Conservation (phyloP, 257 asterid species). For the Nicotiana obtusifolia region DNA sequence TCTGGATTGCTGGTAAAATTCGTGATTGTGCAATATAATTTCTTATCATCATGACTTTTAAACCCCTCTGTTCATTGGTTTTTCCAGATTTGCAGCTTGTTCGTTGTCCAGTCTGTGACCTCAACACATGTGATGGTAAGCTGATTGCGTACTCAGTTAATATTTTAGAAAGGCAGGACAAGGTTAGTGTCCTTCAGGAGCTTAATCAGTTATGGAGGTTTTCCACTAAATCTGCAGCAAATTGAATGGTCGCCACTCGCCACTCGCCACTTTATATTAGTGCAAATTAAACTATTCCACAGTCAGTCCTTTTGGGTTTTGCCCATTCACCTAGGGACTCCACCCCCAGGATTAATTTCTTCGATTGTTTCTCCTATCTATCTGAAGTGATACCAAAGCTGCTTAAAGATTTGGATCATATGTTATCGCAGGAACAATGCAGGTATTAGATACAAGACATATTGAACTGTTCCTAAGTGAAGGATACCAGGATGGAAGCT, state of each 20-base stretch:
- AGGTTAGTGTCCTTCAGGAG: background rate
- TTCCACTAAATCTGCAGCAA: background rate
- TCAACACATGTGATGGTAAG: slow-evolving; percentile 91
- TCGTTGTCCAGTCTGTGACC: slow-evolving; percentile 92
- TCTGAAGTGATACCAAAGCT: background rate
- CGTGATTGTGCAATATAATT: background rate
- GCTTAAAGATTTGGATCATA: background rate
- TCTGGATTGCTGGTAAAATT: slow-evolving; percentile 92
- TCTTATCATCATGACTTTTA: slow-evolving; percentile 1
- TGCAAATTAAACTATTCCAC: background rate
- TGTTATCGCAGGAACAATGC: slow-evolving; percentile 83
- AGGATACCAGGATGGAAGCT: slow-evolving; percentile 63
- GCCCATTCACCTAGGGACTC: background rate
- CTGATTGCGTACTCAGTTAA: background rate
- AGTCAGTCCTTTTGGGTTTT: background rate
- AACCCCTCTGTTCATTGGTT: slow-evolving; percentile 5
- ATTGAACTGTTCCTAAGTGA: slow-evolving; percentile 69
- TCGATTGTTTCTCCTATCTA: background rate
- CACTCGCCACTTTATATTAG: background rate
- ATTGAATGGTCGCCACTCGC: background rate
- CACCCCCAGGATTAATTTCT: background rate
- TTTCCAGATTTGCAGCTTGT: slow-evolving; percentile 90
- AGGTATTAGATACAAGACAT: slow-evolving; percentile 88
- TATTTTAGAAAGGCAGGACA: background rate
- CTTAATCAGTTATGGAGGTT: background rate